Percentiles rank a stretch among this genome's conserved stretches.
phyloP scores from a whole-genome alignment of 2,329 filamentous ascomycete genomes.

The Trichoderma cornu-damae region DNA sequence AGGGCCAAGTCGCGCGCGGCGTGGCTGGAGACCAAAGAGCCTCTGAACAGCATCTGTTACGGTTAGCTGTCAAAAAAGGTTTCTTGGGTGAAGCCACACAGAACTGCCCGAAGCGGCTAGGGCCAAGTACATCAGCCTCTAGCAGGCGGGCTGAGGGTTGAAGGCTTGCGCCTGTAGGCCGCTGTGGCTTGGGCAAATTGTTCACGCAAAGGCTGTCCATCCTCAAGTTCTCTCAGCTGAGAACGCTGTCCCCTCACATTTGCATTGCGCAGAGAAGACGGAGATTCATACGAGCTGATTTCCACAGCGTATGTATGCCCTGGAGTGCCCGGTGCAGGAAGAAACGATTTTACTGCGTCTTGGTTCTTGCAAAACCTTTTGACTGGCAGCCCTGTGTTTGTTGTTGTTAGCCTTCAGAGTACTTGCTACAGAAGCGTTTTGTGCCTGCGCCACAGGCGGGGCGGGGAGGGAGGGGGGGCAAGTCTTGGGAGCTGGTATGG shows the following conservation, averaged over 20 bases:
- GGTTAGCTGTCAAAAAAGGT: constrained; percentile 10
- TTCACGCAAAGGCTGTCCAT: neutral
- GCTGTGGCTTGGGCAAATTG: constrained; percentile 1
- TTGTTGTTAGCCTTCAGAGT: neutral
- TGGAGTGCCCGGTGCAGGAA: too few species aligned
- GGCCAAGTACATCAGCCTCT: neutral
- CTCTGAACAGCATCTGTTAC: constrained; percentile 4
- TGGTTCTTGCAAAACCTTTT: too few species aligned
- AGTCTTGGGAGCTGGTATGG: constrained; percentile 8
- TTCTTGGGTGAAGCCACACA: constrained; percentile 16
- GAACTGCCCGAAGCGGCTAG: constrained; percentile 13
- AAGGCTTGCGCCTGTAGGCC: neutral
- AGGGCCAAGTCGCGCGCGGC: constrained; percentile 19
- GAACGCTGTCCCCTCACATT: neutral
- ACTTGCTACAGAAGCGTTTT: neutral
- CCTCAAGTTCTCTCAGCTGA: neutral
- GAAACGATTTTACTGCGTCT: too few species aligned
- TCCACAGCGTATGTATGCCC: too few species aligned
- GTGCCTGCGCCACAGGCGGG: constrained; percentile 20
- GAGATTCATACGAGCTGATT: too few species aligned
- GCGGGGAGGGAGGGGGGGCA: constrained; percentile 1
- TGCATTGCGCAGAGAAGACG: neutral
- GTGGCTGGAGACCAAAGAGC: constrained; percentile 17
- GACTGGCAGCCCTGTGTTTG: too few species aligned
- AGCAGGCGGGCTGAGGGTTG: constrained; percentile 15